Evolutionary conservation across 2,329 filamentous ascomycete species (phyloP), one percentile per base, ranked within the genome.

Genomic region (Periconia sp.): DNA sequence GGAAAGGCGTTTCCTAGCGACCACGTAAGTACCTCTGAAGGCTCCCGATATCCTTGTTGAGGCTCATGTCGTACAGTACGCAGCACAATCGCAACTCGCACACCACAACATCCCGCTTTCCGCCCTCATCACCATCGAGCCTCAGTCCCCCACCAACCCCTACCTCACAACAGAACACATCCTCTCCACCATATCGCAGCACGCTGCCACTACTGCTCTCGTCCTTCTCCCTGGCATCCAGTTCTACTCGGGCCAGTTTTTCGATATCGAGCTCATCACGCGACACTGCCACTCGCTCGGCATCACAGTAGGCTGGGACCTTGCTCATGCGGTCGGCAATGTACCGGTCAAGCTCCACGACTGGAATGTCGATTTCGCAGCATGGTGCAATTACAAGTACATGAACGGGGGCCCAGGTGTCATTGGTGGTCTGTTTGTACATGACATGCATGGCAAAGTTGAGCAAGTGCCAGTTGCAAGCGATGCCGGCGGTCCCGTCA

Each of bases 371-470:
- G 91, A 96, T 68, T 95, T 95, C 60, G 91, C 92, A 12, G 88
- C 82, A 40, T 96, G 91, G 91, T 96, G 91, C 71, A 92, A 86
- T 13, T 96, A 96, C 78, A 96, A 96, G 73, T 96, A 96, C 73
- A 81, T 95, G 66, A 95, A 95, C 65, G 84, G 85, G 18, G 91
- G 91, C 0, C 89, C 91, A 0, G 91, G 91, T 4, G 80, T 85
- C 12, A 95, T 95, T 51, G 89, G 83, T 1, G 90, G 87, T 0
- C 75, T 86, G 1, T 96, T 91, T 54, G 87, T 96, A 7, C 89
- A 96, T 67, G 83, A 89, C 63, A 78, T 75, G 26, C 87, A 95
- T 64, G 84, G 86, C 28, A 67, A 68, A 17, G 83, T 88, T n/a
- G 56, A 62, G 36, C 13, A 49, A 19, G 12, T 42, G 9, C 22